phyloP scores from a whole-genome alignment of 768 basidiomycete species.

The Russula brevipes region DNA sequence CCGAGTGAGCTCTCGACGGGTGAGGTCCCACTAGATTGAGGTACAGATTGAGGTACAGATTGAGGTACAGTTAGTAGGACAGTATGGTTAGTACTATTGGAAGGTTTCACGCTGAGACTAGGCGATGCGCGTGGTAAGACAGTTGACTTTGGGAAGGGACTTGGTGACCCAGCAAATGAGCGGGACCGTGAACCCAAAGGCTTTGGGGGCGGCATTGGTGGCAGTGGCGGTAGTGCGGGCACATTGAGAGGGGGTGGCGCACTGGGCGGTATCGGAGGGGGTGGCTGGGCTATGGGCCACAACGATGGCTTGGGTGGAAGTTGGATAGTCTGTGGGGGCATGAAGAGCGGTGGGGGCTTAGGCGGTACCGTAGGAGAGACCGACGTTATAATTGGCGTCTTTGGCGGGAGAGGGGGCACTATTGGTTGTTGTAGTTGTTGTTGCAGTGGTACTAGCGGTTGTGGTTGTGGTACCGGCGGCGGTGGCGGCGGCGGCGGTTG shows the following conservation, averaged over 20 bases:
- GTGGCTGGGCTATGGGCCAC: conserved; percentile 11
- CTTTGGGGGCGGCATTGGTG: neutral
- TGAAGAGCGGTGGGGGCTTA: conserved; percentile 2
- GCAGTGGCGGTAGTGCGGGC: neutral
- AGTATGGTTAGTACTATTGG: neutral
- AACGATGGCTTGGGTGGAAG: neutral
- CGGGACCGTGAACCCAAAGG: conserved; percentile 2
- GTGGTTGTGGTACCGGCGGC: neutral
- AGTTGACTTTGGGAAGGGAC: neutral
- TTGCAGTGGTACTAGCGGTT: neutral
- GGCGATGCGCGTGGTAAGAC: neutral
- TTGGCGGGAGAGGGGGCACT: conserved; percentile 19
- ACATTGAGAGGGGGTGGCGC: neutral
- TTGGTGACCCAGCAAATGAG: neutral
- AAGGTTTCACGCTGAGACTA: neutral
- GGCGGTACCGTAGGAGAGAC: conserved; percentile 11
- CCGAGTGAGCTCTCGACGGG: conserved; percentile 3
- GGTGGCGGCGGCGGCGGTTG: neutral
- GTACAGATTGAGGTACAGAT: too few species aligned
- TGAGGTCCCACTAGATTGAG: conserved; percentile 10
- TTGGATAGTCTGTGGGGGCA: neutral
- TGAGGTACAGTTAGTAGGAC: neutral
- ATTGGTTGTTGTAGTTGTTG: neutral
- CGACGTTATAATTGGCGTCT: conserved; percentile 2
- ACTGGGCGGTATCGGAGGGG: neutral